These are phyloP conservation scores for Phaeolepiota aurea DNA, from an alignment of 768 basidiomycete species.

Conservation along the genomic window DNA sequence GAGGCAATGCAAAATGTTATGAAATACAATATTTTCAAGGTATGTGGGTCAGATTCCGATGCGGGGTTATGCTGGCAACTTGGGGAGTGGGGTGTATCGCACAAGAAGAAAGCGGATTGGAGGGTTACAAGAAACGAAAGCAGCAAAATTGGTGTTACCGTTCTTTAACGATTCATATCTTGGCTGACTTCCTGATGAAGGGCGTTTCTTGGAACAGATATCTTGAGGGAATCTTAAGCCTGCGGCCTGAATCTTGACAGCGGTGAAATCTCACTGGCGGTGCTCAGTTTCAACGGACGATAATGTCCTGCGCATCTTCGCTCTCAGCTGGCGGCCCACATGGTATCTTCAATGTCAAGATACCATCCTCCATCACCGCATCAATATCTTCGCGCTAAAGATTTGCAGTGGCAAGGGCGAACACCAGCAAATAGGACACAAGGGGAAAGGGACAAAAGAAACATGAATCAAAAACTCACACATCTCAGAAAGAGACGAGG, in stretches of 20 bases:
- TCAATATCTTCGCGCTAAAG: constrained; percentile 44
- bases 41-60: background rate
- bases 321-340: constrained; percentile 34
- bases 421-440: constrained; percentile 3
- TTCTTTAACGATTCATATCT: too few species aligned
- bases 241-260: background rate
- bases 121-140: background rate
- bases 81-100: background rate
- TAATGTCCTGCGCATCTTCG: constrained; percentile 42
- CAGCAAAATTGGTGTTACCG: too few species aligned
- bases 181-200: constrained; percentile 1
- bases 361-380: constrained; percentile 50
- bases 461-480: constrained; percentile 12
- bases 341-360: constrained; percentile 48
- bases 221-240: too few species aligned
- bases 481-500: constrained; percentile 4
- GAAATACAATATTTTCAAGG: background rate
- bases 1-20: background rate
- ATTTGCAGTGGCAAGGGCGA: constrained; percentile 4
- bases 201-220: background rate
- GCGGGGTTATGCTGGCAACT: background rate
- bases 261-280: background rate
- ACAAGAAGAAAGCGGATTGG: background rate
- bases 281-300: constrained; percentile 33
- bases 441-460: constrained; percentile 10